Evolutionary conservation across 305 asterid genomes (phyloP), one percentile per base, ranked within the genome.

Genomic region (Solanum hybrid): DNA sequence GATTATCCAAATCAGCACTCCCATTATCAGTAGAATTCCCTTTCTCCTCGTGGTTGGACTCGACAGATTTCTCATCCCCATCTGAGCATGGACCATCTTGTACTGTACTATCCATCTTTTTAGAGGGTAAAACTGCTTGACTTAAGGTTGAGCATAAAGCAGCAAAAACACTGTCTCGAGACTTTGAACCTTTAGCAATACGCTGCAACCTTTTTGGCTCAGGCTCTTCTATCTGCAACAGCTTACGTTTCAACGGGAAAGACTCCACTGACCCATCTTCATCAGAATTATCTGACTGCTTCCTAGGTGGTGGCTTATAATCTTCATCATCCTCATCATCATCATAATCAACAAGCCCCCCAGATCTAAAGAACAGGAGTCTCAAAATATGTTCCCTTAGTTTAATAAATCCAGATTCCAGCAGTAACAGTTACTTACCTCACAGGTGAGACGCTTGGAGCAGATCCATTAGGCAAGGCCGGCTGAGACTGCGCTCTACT

Each of bases 321-420:
- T 97, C 99, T 89, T 96, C 99, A 74, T 97, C 99, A 74, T 97
- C 99, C 89, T 97, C 99, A 79, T 97, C 99, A 61, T 97, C 99
- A 20, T 94, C 99, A 89, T 97, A 97, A 91, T 97, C 99, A 88
- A 97, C 99, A 80, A 97, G 98, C 78, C 98, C 98, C 89, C 97
- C 97, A 88, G 98, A 89, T 96, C 99, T 97, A 90, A 90, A 92
- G 88, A 84, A 85, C 64, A 74, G 35, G 89, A 79, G 87, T 29
- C 71, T 78, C 51, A 76, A 4, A 37, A 67, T 64, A 46, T 87
- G 71, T 31, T 33, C 76, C 40, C 74, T 83, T 22, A 16, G 24
- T 51, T 26, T 42, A 39, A 46, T 24, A 61, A 26, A 88, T 36
- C 74, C 37, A 89, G 33, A 64, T 77, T 80, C 80, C 35, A 83